Evolutionary conservation across 129 eudicot species (phyloP).

Genomic region (Logfia minima): DNA sequence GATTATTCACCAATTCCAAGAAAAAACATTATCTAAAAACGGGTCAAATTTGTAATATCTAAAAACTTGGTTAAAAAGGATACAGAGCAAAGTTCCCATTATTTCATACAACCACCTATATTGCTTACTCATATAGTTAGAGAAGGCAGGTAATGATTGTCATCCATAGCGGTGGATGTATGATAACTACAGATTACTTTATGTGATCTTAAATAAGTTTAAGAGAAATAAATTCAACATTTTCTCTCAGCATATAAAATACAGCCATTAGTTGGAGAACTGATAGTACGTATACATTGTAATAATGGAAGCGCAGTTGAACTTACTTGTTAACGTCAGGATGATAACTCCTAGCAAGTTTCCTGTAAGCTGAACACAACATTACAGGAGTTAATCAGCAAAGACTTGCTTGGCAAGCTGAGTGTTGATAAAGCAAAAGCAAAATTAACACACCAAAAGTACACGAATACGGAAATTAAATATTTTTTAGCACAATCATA

Average conservation of each 20-base stretch:
- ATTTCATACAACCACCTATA: not conserved
- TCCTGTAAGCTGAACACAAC: slow-evolving; percentile 74
- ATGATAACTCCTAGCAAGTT: slow-evolving; percentile 94
- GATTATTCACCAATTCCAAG: not conserved
- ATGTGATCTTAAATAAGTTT: not conserved
- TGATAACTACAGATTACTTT: not conserved
- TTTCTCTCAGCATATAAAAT: slow-evolving; percentile 2
- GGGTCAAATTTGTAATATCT: not conserved
- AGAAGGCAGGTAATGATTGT: not conserved
- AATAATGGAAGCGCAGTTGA: slow-evolving; percentile 5
- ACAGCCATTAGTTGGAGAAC: not conserved
- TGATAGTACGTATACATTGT: not conserved
- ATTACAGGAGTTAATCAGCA: not conserved
- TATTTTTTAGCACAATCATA: not conserved
- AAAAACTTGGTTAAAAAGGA: not conserved
- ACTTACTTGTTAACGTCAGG: slow-evolving; percentile 99
- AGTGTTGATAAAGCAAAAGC: not conserved
- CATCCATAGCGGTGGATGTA: not conserved
- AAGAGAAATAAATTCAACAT: not conserved
- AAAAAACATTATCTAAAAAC: not conserved
- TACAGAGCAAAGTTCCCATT: not conserved
- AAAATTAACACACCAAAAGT: not conserved
- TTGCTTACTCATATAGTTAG: not conserved
- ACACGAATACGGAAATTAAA: not conserved
- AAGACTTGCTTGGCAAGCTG: not conserved